phyloP scores from a whole-genome alignment of 768 basidiomycete genomes.

The Suillus subluteus region DNA sequence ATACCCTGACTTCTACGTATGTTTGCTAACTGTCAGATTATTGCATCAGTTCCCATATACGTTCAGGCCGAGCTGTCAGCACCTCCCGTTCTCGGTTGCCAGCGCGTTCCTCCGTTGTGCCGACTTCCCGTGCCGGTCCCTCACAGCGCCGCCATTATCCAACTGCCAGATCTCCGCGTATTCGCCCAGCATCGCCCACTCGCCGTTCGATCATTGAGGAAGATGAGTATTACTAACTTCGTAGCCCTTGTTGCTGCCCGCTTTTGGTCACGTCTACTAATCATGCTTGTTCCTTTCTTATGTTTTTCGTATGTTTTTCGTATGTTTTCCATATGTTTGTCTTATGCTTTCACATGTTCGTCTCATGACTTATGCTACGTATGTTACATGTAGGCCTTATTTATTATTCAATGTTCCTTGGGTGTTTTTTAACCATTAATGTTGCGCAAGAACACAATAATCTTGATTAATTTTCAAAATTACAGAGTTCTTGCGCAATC shows the following conservation, averaged over 20 bases:
- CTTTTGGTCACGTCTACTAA: background rate
- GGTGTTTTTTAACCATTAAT: too few relatives aligned
- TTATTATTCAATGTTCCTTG: background rate
- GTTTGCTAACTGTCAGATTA: too few relatives aligned
- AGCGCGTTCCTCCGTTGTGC: too few relatives aligned
- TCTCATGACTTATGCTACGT: background rate
- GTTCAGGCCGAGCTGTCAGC: too few relatives aligned
- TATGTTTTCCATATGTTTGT: background rate
- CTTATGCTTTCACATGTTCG: background rate
- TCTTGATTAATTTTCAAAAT: too few relatives aligned
- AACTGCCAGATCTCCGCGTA: background rate
- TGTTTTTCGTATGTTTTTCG: background rate
- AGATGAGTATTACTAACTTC: conserved; percentile 1
- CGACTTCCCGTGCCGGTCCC: background rate
- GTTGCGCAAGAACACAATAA: too few relatives aligned
- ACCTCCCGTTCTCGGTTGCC: too few relatives aligned
- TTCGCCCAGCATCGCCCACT: background rate
- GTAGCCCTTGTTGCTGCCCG: background rate
- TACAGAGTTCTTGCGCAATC: too few relatives aligned
- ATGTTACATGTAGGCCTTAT: background rate
- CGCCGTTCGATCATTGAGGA: background rate
- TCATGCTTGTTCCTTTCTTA: background rate
- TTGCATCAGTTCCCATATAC: too few relatives aligned
- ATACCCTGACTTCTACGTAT: too few relatives aligned
- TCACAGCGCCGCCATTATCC: background rate